phyloP scores from a whole-genome alignment of 1,284 basidiomycete species.

The Pseudozyma thailandica region DNA sequence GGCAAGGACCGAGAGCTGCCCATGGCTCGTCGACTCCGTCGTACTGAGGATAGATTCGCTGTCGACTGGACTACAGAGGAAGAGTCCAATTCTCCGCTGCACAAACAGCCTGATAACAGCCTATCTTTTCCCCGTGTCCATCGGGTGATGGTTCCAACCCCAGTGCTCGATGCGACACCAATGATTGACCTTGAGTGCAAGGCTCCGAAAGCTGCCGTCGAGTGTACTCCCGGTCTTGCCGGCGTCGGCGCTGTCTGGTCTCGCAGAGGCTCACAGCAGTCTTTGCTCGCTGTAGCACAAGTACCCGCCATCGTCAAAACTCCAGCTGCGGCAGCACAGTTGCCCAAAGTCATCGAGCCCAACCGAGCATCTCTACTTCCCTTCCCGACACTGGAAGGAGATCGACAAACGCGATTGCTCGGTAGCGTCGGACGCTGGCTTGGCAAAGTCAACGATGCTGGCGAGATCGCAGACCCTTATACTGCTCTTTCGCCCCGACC shows the following conservation, averaged over 20 bases:
- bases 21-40: constrained; percentile 44
- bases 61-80: constrained; percentile 45
- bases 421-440: constrained; percentile 41
- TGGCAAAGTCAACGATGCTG: constrained; percentile 26
- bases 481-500: constrained; percentile 32
- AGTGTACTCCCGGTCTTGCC: constrained; percentile 42
- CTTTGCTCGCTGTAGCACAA: constrained; percentile 2
- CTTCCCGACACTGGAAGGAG: constrained; percentile 25
- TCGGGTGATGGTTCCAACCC: constrained; percentile 9
- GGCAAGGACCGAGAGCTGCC: constrained; percentile 53
- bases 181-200: too few relatives aligned
- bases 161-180: constrained; percentile 7
- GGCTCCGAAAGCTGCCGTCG: constrained; percentile 9
- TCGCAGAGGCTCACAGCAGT: constrained; percentile 9
- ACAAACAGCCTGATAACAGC: background rate
- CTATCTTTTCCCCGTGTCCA: constrained; percentile 10
- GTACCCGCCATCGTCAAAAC: constrained; percentile 3
- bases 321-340: constrained; percentile 3
- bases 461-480: constrained; percentile 34
- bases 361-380: constrained; percentile 23
- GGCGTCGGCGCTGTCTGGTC: constrained; percentile 45
- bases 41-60: constrained; percentile 38
- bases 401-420: constrained; percentile 22
- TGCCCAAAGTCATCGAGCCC: constrained; percentile 32
- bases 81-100: constrained; percentile 27